Evolutionary conservation across 202 grass and related monocot species (phyloP).

Genomic region (Hordeum pubiflorum): DNA sequence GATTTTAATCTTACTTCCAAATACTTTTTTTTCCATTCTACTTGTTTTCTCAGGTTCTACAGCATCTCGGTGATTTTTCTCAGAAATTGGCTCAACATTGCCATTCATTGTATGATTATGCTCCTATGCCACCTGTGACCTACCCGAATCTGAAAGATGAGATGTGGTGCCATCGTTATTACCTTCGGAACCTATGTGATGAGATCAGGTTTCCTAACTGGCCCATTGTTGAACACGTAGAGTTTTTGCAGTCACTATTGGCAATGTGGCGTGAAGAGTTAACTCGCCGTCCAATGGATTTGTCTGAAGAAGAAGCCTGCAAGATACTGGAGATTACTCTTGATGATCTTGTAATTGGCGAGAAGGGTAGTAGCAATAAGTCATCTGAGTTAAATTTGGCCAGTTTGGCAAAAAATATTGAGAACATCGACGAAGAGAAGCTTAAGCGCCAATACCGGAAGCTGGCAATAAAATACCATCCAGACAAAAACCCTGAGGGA

Average conservation of each 20-base stretch:
- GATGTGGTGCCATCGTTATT: conserved; percentile 99
- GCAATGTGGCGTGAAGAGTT: conserved; percentile 99
- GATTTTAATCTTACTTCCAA: conserved; percentile 20
- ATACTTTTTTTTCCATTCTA: conserved; percentile 8
- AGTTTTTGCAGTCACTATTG: conserved; percentile 92
- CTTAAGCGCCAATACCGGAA: conserved; percentile 97
- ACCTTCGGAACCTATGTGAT: conserved; percentile 94
- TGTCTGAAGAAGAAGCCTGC: conserved; percentile 96
- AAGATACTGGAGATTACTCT: conserved; percentile 96
- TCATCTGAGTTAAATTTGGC: conserved; percentile 27
- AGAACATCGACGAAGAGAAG: conserved; percentile 98
- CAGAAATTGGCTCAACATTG: conserved; percentile 96
- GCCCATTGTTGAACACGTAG: conserved; percentile 97
- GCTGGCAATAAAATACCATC: conserved; percentile 96
- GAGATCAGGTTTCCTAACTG: conserved; percentile 98
- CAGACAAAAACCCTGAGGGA: conserved; percentile 98
- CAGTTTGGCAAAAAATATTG: conserved; percentile 45
- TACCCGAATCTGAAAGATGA: conserved; percentile 95
- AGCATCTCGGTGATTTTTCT: conserved; percentile 94
- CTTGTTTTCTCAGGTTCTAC: conserved; percentile 68
- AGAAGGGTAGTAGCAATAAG: conserved; percentile 43
- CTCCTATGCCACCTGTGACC: conserved; percentile 97
- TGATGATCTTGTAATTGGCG: conserved; percentile 71
- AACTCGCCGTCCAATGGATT: conserved; percentile 96
- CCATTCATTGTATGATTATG: conserved; percentile 99